Evolutionary conservation across 257 asterid genomes (phyloP), one percentile per base, ranked within the genome.

Genomic region (Asclepias syriaca): DNA sequence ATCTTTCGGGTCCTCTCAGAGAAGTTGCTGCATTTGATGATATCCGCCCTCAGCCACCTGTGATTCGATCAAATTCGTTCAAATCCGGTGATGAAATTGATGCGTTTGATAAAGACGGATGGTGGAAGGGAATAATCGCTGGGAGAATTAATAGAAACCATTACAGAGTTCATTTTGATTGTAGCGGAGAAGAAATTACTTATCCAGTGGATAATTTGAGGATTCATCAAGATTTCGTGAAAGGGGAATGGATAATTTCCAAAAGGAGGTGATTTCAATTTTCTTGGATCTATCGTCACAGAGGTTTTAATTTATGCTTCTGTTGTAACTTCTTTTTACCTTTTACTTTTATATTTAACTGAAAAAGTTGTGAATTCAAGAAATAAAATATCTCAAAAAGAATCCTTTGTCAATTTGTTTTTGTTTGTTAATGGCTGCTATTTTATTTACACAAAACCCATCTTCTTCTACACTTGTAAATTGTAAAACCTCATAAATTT

Each of bases 211-310:
- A 77, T 27, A 54, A 5, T 19, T 27, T 82, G 51, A 70, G 83
- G 49, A 24, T 76, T 78, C 87, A 85, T 78, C 84, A 68, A 1
- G 84, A 80, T 21, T 80, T 83, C 81, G 71, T 69, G 1, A n/a
- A 59, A 48, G 84, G 74, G 15, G 16, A 54, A 16, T 82, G 87
- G 87, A 37, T 77, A 69, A 5, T 18, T 55, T 39, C 69, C 7
- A 12, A 34, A 21, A 68, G 29, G 32, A 4, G 39, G 49, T 9
- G 16, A n/a, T 29, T 29, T 34, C 39, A 34, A 34, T 34, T 34
- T 34, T 34, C 39, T 3, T 34, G 39, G 39, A 34, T 34, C 39
- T 34, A 4, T 34, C 4, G 3, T 34, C 39, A 2, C 39, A 3
- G 39, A 34, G 3, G 39, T 34, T 34, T 34, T 34, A 34, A 4